Base-by-base conservation (phyloP, 768 basidiomycete species). In the Leccinellum albellum region DNA sequence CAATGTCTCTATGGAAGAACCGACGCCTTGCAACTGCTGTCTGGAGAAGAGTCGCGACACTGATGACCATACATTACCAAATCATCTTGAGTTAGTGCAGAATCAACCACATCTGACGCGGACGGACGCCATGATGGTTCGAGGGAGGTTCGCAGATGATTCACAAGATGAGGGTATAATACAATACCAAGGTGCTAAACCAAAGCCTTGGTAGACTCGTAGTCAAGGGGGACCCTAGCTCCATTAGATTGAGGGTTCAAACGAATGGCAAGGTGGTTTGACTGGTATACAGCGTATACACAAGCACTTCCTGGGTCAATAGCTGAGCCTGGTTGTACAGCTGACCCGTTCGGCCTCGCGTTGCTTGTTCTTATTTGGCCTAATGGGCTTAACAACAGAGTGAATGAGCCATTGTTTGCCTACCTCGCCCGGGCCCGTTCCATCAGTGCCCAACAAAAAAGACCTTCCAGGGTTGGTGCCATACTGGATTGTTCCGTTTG, bases 41-140 rank as follows among this genome's bases (percentile, higher is more conserved):
- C 63, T 58, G 15, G 63, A 60, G 46, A 55, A 51, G n/a, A 48
- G 50, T 9, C 3, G 48, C 32, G 53, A 53, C 37, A 31, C 55
- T 1, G 56, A 61, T 24, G 45, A 53, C 2, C 40, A 29, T 29
- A 24, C 28, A 9, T n/a, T 44, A 32, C 23, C 17, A 13, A 31
- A 40, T 21, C 17, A 46, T 7, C 29, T 58, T 0, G 50, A 60
- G 29, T 15, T 66, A 4, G 59, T 66, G 48, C 58, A 62, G 21
- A 42, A 61, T 10, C 67, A 67, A 33, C 68, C 59, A 24, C 55
- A 26, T n/a, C n/a, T n/a, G n/a, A n/a, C n/a, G n/a, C n/a, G n/a
- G n/a, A n/a, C n/a, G n/a, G n/a, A n/a, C n/a, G n/a, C n/a, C n/a
- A n/a, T n/a, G n/a, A n/a, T n/a, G n/a, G n/a, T n/a, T 42, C 61